Evolutionary conservation across 768 basidiomycete genomes (phyloP).

Genomic region (Rhodotorula sphaerocarpa): DNA sequence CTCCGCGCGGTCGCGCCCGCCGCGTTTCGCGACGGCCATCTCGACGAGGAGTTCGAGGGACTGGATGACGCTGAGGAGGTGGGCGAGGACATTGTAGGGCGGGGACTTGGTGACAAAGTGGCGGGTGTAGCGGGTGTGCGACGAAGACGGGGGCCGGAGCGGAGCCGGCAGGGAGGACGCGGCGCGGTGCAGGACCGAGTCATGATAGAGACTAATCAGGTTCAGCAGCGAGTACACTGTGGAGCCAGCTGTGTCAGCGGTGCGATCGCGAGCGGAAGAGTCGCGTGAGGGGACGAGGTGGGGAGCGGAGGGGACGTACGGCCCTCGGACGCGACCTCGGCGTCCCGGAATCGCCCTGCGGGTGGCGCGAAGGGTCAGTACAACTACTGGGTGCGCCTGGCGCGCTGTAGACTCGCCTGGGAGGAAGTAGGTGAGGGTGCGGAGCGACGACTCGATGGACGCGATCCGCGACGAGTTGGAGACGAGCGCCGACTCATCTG

Average conservation of each 20-base stretch:
- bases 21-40: conserved; percentile 60
- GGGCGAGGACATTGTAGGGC: conserved; percentile 65
- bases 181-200: conserved; percentile 81
- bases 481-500: conserved; percentile 51
- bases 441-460: conserved; percentile 74
- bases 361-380: background rate
- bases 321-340: conserved; percentile 87
- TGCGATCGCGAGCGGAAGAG: background rate
- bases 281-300: background rate
- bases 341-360: conserved; percentile 84
- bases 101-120: conserved; percentile 67
- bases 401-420: conserved; percentile 45
- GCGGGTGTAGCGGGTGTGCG: conserved; percentile 80
- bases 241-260: no score
- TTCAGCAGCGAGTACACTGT: conserved; percentile 81
- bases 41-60: conserved; percentile 79
- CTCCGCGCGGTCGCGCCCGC: conserved; percentile 61
- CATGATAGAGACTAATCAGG: conserved; percentile 85
- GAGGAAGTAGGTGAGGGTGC: conserved; percentile 88
- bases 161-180: conserved; percentile 43
- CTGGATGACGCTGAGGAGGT: conserved; percentile 63
- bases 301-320: conserved; percentile 54
- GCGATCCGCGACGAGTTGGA: conserved; percentile 77
- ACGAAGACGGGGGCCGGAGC: conserved; percentile 40
- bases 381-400: no score